A percentile compares a stretch with the other conserved stretches of the same genome.
Evolutionary conservation across 179 eudicot genomes (phyloP).

Genomic region (Spergularia azorica): DNA sequence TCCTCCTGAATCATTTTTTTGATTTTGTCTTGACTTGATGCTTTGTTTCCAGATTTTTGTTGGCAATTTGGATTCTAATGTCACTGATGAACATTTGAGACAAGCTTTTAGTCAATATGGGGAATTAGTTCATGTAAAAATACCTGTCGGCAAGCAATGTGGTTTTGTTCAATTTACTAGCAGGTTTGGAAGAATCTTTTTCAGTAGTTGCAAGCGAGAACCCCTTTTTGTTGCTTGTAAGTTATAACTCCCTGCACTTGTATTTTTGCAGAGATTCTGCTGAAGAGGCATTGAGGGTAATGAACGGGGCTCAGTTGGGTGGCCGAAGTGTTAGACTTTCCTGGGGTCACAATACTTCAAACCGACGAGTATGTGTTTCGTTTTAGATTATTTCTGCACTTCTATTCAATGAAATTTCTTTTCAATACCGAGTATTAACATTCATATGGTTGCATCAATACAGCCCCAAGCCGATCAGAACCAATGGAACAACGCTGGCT

Average conservation of each 20-base stretch:
- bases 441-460: conserved; percentile 4
- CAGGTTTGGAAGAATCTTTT: conserved; percentile 43
- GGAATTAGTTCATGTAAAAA: conserved; percentile 82
- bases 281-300: conserved; percentile 60
- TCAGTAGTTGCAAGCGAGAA: background rate
- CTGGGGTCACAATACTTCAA: conserved; percentile 93
- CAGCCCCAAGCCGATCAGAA: conserved; percentile 59
- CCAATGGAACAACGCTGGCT: conserved; percentile 61
- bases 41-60: conserved; percentile 70
- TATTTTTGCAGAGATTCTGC: conserved; percentile 51
- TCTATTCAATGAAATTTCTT: background rate
- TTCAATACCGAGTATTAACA: background rate
- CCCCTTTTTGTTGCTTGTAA: background rate
- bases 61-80: conserved; percentile 84
- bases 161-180: conserved; percentile 87
- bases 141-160: conserved; percentile 85
- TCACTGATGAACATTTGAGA: conserved; percentile 74
- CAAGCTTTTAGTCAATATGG: conserved; percentile 81
- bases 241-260: background rate
- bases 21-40: conserved; percentile 6
- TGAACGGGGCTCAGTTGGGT: conserved; percentile 77
- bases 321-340: conserved; percentile 80
- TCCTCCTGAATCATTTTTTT: background rate
- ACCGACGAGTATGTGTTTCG: conserved; percentile 56
- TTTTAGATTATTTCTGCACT: background rate